These are phyloP conservation scores for Elymus sibiricus DNA, from an alignment of 176 grass and related monocot genomes.

Conservation along the genomic window DNA sequence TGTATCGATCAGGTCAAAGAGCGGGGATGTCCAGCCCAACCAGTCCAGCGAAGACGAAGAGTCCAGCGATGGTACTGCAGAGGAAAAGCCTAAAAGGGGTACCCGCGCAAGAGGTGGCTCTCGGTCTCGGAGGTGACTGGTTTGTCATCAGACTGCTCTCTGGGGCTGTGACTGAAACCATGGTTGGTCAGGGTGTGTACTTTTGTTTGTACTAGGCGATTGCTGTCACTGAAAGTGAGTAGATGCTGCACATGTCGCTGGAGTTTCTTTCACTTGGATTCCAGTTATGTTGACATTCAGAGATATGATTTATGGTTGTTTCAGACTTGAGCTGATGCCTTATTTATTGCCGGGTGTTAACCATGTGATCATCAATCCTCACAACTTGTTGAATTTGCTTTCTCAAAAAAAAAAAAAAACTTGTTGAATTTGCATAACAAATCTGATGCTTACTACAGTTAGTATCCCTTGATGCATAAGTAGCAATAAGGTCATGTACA, in stretches of 20 bases:
- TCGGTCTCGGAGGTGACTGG: background rate
- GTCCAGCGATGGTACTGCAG: background rate
- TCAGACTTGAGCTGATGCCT: background rate
- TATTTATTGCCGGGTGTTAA: background rate
- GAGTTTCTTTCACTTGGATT: background rate
- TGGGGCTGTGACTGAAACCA: background rate
- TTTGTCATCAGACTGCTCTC: background rate
- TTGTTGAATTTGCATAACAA: background rate
- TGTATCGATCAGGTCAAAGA: background rate
- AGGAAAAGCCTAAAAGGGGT: background rate
- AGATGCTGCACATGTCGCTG: background rate
- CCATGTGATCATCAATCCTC: background rate
- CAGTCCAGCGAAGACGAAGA: background rate
- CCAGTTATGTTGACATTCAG: background rate
- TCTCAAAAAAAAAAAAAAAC: no score
- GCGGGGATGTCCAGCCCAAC: background rate
- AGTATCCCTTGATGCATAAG: background rate
- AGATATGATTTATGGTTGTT: background rate
- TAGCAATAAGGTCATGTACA: background rate
- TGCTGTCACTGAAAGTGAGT: background rate
- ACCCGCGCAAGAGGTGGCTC: background rate
- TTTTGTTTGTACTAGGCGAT: conserved; percentile 22
- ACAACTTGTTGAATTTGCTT: background rate
- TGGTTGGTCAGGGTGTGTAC: background rate
- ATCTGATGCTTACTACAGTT: background rate